Evolutionary conservation across 495 filamentous ascomycete genomes (phyloP).

Genomic region (Lasiosphaeriaceae sp.): DNA sequence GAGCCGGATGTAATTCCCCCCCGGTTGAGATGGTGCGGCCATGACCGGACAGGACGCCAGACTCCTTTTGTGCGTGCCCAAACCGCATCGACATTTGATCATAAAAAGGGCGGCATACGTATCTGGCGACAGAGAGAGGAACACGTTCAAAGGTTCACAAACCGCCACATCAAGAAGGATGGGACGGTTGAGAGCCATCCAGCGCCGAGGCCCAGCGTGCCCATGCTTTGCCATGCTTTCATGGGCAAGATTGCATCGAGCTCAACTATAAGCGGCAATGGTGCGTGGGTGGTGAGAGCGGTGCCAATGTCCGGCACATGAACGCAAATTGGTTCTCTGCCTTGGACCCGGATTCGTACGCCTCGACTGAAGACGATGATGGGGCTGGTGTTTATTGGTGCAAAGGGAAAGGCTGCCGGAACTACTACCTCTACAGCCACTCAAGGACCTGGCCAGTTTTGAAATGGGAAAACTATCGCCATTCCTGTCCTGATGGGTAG

Average conservation of each 20-base stretch:
- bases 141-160: not conserved
- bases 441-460: not conserved
- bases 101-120: not conserved
- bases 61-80: not conserved
- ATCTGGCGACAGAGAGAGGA: not conserved
- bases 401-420: not conserved
- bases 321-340: constrained; percentile 1
- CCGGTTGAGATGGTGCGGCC: not conserved
- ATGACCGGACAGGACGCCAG: not conserved
- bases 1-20: not conserved
- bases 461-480: no score
- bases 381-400: constrained; percentile 1
- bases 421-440: not conserved
- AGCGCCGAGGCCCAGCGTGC: not conserved
- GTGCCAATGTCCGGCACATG: not conserved
- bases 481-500: no score
- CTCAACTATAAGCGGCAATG: not conserved
- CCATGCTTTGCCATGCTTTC: not conserved
- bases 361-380: not conserved
- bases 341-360: not conserved
- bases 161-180: not conserved
- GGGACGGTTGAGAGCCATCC: not conserved
- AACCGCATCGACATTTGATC: not conserved
- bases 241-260: not conserved
- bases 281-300: no score